Base-by-base conservation (phyloP, 2,329 filamentous ascomycete genomes). In the Trichoderma simmonsii region DNA sequence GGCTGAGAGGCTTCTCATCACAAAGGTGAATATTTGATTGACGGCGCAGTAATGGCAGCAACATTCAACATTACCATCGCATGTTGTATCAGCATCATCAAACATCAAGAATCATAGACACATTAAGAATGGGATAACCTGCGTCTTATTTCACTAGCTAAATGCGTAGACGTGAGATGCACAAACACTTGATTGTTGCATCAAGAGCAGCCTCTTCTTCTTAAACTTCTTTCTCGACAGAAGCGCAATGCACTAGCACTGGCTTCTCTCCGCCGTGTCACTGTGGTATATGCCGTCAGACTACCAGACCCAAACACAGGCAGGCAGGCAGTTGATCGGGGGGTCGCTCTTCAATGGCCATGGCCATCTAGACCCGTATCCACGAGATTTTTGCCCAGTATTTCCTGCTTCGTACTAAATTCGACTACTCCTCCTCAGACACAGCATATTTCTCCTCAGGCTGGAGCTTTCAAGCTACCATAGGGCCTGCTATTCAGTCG, bases 401-500 rank as follows among this genome's bases (percentile, higher is more conserved):
- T 75, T 74, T 75, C 73, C 67, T 74, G 68, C 72, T 73, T 60
- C 66, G 28, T 57, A 61, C 66, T 70, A 61, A 62, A 32, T 26
- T 54, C 57, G 57, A 39, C 30, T 70, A 39, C 36, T 70, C 61
- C 30, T 74, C 73, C 71, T 76, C 51, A 73, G 73, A 73, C 74
- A 75, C 75, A 71, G 71, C 77, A 76, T 77, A 77, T 75, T 70
- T 72, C 80, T 79, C 74, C 21, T 76, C 80, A 86, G 86, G 86
- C 86, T 88, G 87, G 87, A 88, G 87, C 87, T 89, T 88, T 89
- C 83, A 89, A 89, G 87, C 87, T 86, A 89, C 86, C 87, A 88
- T 84, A 84, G 82, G 85, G 80, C 86, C 85, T 62, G 54, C 78
- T 76, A 77, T 75, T 75, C 73, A 74, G 74, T 72, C 73, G 75